Conservation (phyloP, 2,329 filamentous ascomycete species). For the Nothophoma quercina region DNA sequence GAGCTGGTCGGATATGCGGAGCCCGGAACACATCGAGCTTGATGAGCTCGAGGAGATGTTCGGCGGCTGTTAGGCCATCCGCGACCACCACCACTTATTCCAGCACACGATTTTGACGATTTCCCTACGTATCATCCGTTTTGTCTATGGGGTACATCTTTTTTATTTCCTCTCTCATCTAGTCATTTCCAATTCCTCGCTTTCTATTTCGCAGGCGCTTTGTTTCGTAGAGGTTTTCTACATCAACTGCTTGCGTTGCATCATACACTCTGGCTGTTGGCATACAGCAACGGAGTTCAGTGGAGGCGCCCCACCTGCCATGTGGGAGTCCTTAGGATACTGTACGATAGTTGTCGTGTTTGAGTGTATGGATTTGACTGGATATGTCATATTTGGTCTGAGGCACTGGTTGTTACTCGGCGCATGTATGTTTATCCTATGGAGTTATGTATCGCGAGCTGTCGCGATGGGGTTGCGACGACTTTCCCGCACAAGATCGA, state of each 20-base stretch:
- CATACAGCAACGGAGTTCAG: conserved; percentile 19
- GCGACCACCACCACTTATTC: conserved; percentile 13
- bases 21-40: conserved; percentile 87
- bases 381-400: conserved; percentile 27
- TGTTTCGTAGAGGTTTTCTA: conserved; percentile 38
- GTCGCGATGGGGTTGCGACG: conserved; percentile 18
- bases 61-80: conserved; percentile 68
- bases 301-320: conserved; percentile 21
- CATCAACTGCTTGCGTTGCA: conserved; percentile 42
- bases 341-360: conserved; percentile 40
- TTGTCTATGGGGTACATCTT: conserved; percentile 23
- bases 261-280: conserved; percentile 32
- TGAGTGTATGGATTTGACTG: conserved; percentile 31
- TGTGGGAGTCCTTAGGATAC: conserved; percentile 27
- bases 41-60: conserved; percentile 92
- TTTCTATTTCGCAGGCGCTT: conserved; percentile 28
- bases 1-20: conserved; percentile 61
- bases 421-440: conserved; percentile 22
- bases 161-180: conserved; percentile 37
- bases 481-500: conserved; percentile 18
- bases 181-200: conserved; percentile 29
- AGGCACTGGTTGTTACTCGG: conserved; percentile 42
- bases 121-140: conserved; percentile 30
- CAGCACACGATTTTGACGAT: conserved; percentile 41
- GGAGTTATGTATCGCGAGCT: conserved; percentile 18